Evolutionary conservation across 345 rosid species (phyloP), one percentile per base, ranked within the genome.

Genomic region (Erysimum cheiranthoides): DNA sequence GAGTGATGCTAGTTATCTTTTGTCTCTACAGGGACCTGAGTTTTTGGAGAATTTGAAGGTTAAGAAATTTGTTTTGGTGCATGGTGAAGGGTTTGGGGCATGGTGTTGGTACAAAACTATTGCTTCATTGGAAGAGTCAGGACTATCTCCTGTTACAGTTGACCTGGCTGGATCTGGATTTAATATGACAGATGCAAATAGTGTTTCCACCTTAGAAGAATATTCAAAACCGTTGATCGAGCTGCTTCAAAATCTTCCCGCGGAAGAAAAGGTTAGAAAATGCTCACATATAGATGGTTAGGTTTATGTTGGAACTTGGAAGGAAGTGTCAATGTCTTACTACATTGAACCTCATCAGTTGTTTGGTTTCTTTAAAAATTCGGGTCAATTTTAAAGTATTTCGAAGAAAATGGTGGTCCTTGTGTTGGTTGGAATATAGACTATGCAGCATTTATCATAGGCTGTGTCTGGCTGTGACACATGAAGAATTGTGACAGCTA

Each of bases 81-180:
- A 94, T 36, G 98, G 98, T 72, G 98, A 88, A 84, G 97, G 97
- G 2, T 94, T 90, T 83, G 98, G 98, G 73, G 96, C 93, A 36
- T 94, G 98, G 97, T 91, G 95, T 85, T 94, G 98, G 97, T 94
- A 91, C 77, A 91, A 94, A 80, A 91, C 88, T 12, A 75, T 94
- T 74, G 86, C 93, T 69, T 85, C 77, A 53, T 72, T 91, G 74
- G 97, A 94, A 82, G 98, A 91, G 84, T 87, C 79, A 8, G 93
- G 97, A 52, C 82, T 90, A 40, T 73, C 61, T 63, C 93, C 97
- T 21, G 71, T 82, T 11, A 89, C 96, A 32, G 56, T 94, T 61
- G 96, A 91, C 84, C 95, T 94, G 40, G 63, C 85, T 18, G 98
- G 95, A 18, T 85, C 96, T 36, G 98, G 97, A 51, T 87, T 94